phyloP scores from a whole-genome alignment of 305 asterid species.

The Solanum aculeatissimum region DNA sequence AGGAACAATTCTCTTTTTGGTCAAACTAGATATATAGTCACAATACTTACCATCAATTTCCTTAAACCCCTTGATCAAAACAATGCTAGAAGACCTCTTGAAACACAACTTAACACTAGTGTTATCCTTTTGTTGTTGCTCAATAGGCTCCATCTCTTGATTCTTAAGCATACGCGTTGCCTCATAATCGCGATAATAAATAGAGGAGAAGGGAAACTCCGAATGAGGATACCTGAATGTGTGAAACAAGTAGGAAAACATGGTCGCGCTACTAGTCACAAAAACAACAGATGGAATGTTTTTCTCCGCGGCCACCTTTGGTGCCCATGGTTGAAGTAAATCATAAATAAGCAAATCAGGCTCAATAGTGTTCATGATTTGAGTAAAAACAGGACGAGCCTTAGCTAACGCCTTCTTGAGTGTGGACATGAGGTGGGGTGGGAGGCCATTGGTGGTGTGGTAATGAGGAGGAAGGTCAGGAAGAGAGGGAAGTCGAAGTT shows the following conservation, averaged over 20 bases:
- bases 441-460: conserved; percentile 20
- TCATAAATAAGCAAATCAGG: conserved; percentile 18
- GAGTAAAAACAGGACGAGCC: background rate
- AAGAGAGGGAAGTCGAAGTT: conserved; percentile 1
- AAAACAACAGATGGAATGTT: conserved; percentile 13
- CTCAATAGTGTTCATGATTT: background rate
- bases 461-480: background rate
- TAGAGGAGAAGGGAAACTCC: background rate
- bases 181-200: conserved; percentile 7
- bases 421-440: conserved; percentile 10
- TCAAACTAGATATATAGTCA: conserved; percentile 4
- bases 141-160: background rate
- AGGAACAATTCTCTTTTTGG: conserved; percentile 4
- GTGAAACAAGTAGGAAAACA: conserved; percentile 2
- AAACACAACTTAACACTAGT: background rate
- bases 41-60: conserved; percentile 15
- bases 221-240: background rate
- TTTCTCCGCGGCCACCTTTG: background rate
- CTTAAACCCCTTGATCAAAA: conserved; percentile 11
- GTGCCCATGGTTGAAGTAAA: conserved; percentile 17
- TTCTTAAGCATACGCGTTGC: background rate
- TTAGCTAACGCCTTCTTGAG: conserved; percentile 3
- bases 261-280: conserved; percentile 8
- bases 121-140: background rate
- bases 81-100: background rate